Evolutionary conservation across 345 rosid species (phyloP), one percentile per base, ranked within the genome.

Genomic region (Arabis alpina): DNA sequence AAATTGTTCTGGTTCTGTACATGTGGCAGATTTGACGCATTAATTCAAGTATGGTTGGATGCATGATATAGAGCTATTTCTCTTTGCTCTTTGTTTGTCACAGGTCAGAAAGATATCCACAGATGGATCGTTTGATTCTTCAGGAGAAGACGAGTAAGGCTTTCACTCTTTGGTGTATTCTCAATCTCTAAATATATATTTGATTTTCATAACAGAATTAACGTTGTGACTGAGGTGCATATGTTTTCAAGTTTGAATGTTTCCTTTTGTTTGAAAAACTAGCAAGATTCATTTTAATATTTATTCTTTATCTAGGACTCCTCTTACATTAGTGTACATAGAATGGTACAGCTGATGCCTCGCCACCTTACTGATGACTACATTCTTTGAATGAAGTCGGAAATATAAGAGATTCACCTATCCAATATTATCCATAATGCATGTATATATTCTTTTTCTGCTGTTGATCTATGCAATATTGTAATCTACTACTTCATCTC

Each of bases 111-210:
- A 94, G 88, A 81, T 88, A 60, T 86, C 90, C 1, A 89, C 96
- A 48, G 75, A 83, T 82, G 97, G 93, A 56, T 94, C 97, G 2
- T 86, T 94, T 80, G 97, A 89, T 84, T 94, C 90, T 78, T 88
- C 97, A 39, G 96, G 96, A 45, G 98, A 91, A 84, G 97, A 94
- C 80, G 99, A 94, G 99, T 94, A 85, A 85, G 99, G 74, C 76
- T 51, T 50, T 76, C 47, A 54, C 69, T 61, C 53, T 79, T 58
- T 28, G 54, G 6, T 74, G 62, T 59, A 42, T 50, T 58, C 68
- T 39, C 44, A 27, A 47, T 36, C 37, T 12, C 5, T 9, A 40
- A 39, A 15, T 32, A 32, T 32, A 32, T 32, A 32, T 32, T 5
- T 62, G 16, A 66, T 27, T 6, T 11, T 42, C 52, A 6, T 54